Conservation (phyloP, 1,139 yeast species). For the Petasospora rhodanensis region DNA sequence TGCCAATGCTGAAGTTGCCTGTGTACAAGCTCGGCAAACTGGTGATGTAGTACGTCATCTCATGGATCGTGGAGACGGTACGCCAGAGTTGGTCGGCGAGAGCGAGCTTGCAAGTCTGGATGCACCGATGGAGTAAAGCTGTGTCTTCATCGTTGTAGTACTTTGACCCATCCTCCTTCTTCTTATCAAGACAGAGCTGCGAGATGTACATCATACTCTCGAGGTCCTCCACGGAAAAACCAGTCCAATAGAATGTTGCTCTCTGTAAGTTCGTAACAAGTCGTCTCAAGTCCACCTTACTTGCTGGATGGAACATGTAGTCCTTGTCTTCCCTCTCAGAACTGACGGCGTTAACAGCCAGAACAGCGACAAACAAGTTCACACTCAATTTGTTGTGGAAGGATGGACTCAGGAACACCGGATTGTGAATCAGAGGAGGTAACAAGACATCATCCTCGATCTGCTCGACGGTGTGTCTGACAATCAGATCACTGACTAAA, state of each 20-base stretch:
- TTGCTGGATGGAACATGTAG: conserved; percentile 64
- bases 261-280: conserved; percentile 58
- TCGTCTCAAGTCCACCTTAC: conserved; percentile 48
- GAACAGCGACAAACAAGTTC: conserved; percentile 59
- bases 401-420: conserved; percentile 56
- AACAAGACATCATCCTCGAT: conserved; percentile 50
- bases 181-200: conserved; percentile 39
- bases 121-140: conserved; percentile 37
- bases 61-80: conserved; percentile 52
- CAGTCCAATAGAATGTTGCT: conserved; percentile 73
- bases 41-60: conserved; percentile 52
- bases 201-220: conserved; percentile 48
- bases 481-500: conserved; percentile 43
- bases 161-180: conserved; percentile 29
- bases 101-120: conserved; percentile 44
- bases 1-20: conserved; percentile 41
- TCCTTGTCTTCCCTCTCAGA: conserved; percentile 64
- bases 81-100: conserved; percentile 51
- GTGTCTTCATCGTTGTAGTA: conserved; percentile 38
- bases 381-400: conserved; percentile 55
- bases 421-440: conserved; percentile 57
- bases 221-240: conserved; percentile 54
- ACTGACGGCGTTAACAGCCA: conserved; percentile 70
- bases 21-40: conserved; percentile 40
- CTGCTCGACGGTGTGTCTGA: conserved; percentile 51